A percentile compares a stretch with the other conserved stretches of the same genome.
These are phyloP conservation scores for Durio zibethinus DNA, from an alignment of 345 rosid genomes.

Conservation along the genomic window DNA sequence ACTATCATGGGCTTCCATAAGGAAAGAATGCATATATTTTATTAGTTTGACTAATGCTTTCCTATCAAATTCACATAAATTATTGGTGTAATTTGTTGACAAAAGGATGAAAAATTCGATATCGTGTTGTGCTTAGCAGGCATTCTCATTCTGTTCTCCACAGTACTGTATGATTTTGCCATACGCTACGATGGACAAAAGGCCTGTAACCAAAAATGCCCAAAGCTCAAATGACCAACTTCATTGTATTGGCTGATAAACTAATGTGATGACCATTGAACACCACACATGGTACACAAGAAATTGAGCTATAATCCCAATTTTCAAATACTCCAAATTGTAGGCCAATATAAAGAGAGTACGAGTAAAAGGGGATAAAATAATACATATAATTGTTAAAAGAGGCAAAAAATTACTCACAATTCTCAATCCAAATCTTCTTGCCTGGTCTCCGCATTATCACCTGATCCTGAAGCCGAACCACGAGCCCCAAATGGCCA, in stretches of 20 bases:
- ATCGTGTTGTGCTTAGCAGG: background rate
- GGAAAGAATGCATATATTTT: background rate
- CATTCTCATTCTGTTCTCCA: background rate
- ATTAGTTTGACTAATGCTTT: background rate
- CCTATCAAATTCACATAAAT: background rate
- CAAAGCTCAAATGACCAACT: background rate
- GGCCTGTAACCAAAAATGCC: background rate
- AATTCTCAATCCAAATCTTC: constrained; percentile 62
- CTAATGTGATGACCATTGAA: background rate
- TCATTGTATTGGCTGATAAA: background rate
- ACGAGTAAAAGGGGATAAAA: background rate
- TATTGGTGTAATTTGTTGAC: too few relatives aligned
- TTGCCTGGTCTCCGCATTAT: constrained; percentile 42
- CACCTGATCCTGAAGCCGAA: constrained; percentile 34
- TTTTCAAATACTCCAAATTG: background rate
- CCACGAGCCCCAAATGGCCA: constrained; percentile 43
- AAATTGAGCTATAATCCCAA: background rate
- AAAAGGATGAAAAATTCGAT: background rate
- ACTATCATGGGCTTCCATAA: background rate
- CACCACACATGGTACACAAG: background rate
- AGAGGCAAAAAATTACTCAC: constrained; percentile 9
- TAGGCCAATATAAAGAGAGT: background rate
- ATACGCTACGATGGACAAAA: background rate
- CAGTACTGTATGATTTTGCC: background rate
- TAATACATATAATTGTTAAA: background rate